Base-by-base conservation (phyloP, 805 yeast species). In the Blastobotrys attinorum region DNA sequence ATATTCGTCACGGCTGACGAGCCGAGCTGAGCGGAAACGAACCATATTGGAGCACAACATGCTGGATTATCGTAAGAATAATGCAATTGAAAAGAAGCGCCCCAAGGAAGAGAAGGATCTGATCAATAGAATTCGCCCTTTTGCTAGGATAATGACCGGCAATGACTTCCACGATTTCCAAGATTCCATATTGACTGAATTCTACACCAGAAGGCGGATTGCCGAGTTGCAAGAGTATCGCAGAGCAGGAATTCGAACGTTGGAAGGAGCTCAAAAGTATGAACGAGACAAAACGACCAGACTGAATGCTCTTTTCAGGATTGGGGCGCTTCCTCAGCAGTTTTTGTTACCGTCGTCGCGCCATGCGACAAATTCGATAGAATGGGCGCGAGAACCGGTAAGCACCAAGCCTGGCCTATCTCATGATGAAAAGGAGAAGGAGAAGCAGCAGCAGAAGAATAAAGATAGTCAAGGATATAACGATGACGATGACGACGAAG, bases 181-280 rank as follows among this genome's bases (percentile, higher is more conserved):
- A 3, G 77, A 73, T 25, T 95, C 84, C 58, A 72, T 88, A 49
- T 54, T 87, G 36, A 77, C 77, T 10, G 98, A 92, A 63, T 72
- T 86, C 41, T 79, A 78, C 53, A 79, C 85, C 51, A 72, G 97
- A 45, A 73, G 80, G 31, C 75, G 94, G 49, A 88, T 92, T 39
- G 83, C 82, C 42, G 96, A 88, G 63, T 67, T 94, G 23, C 98
- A 92, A 63, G 90, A 83, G 58, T 94, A 96, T 87, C 75, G 99
- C 50, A 74, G 80, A 39, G 82, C 86, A 60, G 99, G 99, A 3
- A 75, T 92, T 40, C 83, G 88, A 3, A 77, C 86, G 0, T 54
- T 86, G 35, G 96, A 89, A 48, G 82, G 76, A 40, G 98, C 97
- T 3, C 64, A 70, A 27, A 83, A 80, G 60, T 92, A 78, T 60